These are phyloP conservation scores for Fusarium proliferatum DNA, from an alignment of 2,329 filamentous ascomycete genomes.

Conservation along the genomic window DNA sequence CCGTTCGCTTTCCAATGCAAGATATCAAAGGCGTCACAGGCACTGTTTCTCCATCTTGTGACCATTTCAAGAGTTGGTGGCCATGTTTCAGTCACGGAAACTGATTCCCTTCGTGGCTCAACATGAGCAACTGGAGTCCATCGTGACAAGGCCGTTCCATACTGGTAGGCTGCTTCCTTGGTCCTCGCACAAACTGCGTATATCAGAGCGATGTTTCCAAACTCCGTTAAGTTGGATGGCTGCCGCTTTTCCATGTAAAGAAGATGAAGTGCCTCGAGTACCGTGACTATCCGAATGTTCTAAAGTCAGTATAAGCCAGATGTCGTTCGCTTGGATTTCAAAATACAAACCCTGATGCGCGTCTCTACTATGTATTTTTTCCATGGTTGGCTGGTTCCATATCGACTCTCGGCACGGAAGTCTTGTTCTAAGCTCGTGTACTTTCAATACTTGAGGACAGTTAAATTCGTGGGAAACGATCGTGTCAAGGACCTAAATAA, in stretches of 20 bases:
- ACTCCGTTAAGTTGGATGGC: conserved; percentile 27
- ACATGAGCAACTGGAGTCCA: conserved; percentile 31
- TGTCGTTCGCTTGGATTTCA: not conserved
- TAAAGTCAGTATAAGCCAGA: not conserved
- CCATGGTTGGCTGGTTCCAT: conserved; percentile 8
- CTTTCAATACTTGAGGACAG: conserved; percentile 6
- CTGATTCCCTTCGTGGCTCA: conserved; percentile 8
- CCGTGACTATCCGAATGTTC: not conserved
- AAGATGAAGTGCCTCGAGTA: conserved; percentile 26
- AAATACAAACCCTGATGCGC: not conserved
- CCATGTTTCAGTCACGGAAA: conserved; percentile 18
- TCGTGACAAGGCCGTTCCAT: conserved; percentile 14
- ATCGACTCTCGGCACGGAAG: conserved; percentile 13
- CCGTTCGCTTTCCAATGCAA: conserved; percentile 36
- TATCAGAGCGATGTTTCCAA: conserved; percentile 27
- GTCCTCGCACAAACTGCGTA: conserved; percentile 23
- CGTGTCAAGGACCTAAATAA: conserved; percentile 10
- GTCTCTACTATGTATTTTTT: not conserved
- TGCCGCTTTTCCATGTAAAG: conserved; percentile 35
- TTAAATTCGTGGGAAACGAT: conserved; percentile 17
- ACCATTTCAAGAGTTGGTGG: conserved; percentile 25
- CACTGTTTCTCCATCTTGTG: conserved; percentile 36
- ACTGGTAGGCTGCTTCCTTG: conserved; percentile 20
- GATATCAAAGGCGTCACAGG: conserved; percentile 33
- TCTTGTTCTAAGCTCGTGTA: conserved; percentile 9